A percentile compares a stretch with the other conserved stretches of the same genome.
phyloP scores from a whole-genome alignment of 1,284 basidiomycete genomes.

The Leccinum pallidistipes region DNA sequence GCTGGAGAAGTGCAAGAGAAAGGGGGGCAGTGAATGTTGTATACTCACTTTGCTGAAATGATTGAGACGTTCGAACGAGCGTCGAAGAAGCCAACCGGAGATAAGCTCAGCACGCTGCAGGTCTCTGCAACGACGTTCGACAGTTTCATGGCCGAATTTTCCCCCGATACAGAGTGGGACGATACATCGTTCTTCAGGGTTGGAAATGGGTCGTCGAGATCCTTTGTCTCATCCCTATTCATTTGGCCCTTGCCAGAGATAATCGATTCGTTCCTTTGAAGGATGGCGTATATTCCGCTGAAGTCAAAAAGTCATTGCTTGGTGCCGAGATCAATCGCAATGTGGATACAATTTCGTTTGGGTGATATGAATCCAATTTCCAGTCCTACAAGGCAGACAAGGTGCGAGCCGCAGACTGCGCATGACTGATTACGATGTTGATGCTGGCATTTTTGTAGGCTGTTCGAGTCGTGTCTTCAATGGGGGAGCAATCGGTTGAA shows the following conservation, averaged over 20 bases:
- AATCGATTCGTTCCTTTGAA: constrained; percentile 61
- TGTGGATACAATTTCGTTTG: constrained; percentile 54
- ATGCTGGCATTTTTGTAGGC: constrained; percentile 37
- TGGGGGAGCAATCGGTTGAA: constrained; percentile 68
- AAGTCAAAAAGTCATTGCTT: constrained; percentile 50
- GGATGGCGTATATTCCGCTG: constrained; percentile 51
- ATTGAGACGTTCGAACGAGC: constrained; percentile 46
- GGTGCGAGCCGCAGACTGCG: constrained; percentile 30
- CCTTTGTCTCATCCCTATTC: constrained; percentile 63
- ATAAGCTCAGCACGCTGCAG: constrained; percentile 37
- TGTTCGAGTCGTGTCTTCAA: constrained; percentile 61
- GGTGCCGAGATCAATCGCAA: constrained; percentile 57
- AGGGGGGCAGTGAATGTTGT: no score
- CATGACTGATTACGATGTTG: background rate
- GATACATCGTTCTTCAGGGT: constrained; percentile 39
- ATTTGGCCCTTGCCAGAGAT: constrained; percentile 56
- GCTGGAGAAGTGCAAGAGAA: no score
- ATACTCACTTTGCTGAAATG: constrained; percentile 46
- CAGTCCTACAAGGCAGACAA: constrained; percentile 59
- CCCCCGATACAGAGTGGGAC: constrained; percentile 16
- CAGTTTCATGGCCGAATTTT: constrained; percentile 12
- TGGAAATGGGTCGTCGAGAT: constrained; percentile 63
- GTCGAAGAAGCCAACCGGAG: constrained; percentile 51
- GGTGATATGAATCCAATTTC: constrained; percentile 67
- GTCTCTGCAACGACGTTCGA: constrained; percentile 32